phyloP scores from a whole-genome alignment of 495 filamentous ascomycete genomes.

The Hypomontagnella monticulosa region DNA sequence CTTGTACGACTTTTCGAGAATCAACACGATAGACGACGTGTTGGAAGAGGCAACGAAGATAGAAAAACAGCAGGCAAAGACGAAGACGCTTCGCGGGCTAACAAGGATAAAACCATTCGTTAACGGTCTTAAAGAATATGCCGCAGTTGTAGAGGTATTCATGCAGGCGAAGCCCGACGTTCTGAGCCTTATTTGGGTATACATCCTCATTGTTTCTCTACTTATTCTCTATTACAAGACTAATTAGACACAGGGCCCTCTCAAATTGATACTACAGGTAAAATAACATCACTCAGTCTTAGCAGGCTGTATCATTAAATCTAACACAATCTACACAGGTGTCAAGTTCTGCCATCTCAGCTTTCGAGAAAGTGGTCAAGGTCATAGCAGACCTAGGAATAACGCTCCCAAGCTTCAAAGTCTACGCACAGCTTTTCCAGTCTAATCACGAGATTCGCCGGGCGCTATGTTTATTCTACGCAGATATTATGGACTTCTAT shows the following conservation, averaged over 20 bases:
- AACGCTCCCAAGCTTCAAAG: constrained; percentile 27
- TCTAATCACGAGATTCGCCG: constrained; percentile 19
- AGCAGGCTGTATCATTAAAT: neutral
- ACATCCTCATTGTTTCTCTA: neutral
- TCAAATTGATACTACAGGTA: constrained; percentile 33
- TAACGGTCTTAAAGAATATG: constrained; percentile 26
- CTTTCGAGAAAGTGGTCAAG: constrained; percentile 29
- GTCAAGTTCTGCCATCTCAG: constrained; percentile 14
- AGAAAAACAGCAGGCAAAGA: constrained; percentile 24
- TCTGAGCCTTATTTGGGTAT: constrained; percentile 30
- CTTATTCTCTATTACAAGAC: neutral
- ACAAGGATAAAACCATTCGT: constrained; percentile 21
- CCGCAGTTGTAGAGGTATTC: constrained; percentile 22
- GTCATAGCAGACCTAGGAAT: constrained; percentile 25
- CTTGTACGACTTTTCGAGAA: constrained; percentile 25
- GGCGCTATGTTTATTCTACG: constrained; percentile 26
- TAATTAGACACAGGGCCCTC: constrained; percentile 20
- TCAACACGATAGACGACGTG: constrained; percentile 20
- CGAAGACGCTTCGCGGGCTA: constrained; percentile 26
- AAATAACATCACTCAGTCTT: neutral
- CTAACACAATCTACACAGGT: constrained; percentile 5
- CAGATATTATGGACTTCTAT: constrained; percentile 30
- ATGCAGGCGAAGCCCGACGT: constrained; percentile 25
- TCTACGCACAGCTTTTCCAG: constrained; percentile 22
- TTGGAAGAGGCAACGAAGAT: constrained; percentile 22